Evolutionary conservation across 2,329 filamentous ascomycete species (phyloP).

Genomic region (Alternaria sp.): DNA sequence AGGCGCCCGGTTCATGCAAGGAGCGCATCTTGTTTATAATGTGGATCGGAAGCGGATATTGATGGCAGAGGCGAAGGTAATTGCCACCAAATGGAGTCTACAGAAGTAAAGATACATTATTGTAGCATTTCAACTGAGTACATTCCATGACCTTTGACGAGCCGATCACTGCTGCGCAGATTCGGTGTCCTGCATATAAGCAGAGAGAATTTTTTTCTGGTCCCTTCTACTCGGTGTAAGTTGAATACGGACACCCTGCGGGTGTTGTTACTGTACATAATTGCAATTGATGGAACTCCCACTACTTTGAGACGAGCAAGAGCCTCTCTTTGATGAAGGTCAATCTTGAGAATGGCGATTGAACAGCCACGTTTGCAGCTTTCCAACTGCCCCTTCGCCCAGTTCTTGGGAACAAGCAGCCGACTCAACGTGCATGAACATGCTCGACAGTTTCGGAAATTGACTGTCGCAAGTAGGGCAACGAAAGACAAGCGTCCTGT

Average conservation of each 20-base stretch:
- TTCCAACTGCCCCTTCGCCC: constrained; percentile 1
- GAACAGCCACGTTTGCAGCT: not conserved
- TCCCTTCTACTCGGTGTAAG: too few relatives aligned
- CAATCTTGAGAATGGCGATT: not conserved
- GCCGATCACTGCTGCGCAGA: too few relatives aligned
- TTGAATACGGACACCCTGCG: not conserved
- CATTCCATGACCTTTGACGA: too few relatives aligned
- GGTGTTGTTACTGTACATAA: not conserved
- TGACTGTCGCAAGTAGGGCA: constrained; percentile 17
- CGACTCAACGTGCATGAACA: constrained; percentile 26
- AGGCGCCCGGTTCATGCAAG: constrained; percentile 1
- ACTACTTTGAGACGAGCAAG: not conserved
- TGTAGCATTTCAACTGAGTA: not conserved
- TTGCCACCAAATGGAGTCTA: not conserved
- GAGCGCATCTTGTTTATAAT: not conserved
- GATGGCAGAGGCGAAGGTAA: not conserved
- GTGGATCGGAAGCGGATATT: not conserved
- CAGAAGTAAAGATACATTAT: not conserved
- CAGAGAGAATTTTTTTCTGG: too few relatives aligned
- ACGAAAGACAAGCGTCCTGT: constrained; percentile 5
- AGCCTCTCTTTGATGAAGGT: not conserved
- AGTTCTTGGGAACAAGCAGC: constrained; percentile 21
- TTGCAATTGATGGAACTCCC: not conserved
- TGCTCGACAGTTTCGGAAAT: constrained; percentile 21
- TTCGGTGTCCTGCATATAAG: too few relatives aligned